Base-by-base conservation (phyloP, 73 alveolate species). In the Uronychia binucleata region DNA sequence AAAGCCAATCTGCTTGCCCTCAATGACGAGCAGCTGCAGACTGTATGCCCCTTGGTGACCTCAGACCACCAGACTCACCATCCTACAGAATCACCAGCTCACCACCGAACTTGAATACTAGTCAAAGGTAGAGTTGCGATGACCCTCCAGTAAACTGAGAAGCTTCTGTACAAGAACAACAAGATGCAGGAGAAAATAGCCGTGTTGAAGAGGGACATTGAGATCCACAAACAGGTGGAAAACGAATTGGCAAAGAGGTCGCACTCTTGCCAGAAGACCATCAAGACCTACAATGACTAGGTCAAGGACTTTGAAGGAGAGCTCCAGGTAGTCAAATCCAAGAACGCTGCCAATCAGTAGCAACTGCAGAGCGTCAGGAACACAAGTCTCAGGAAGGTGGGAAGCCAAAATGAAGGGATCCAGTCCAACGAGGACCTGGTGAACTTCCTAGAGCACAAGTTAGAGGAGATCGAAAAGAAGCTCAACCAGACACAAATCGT, bases 181-280 rank as follows among this genome's bases (percentile, higher is more conserved):
- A 85, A 91, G 57, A 84, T 94, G 81, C 93, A 95, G 84, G 97
- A 96, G 80, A 88, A 94, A 91, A 93, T 95, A 1, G 81, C 94
- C 59, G 91, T 90, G 58, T 86, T 96, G 46, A 94, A 93, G 30
- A 90, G 96, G 74, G 99, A 96, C 88, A 95, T 96, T 81, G 99
- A 96, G 75, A 90, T 96, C 28, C 99, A 96, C 86, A 96, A 96
- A 85, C 93, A 96, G 85, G 98, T 96, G n/a, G 99, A 96, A 85
- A 60, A 87, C 33, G 94, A 89, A 57, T 86, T 96, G 31, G 99
- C 99, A 11, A 96, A 96, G 90, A 94, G 95, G 93, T 89, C 90
- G 46, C 97, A 92, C 77, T 74, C 80, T 26, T 92, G 91, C 25
- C 90, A 92, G 33, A 92, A 92, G 86, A 33, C 76, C 35, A 92